Base-by-base conservation (phyloP, 352 stramenopile species). In the Globisporangium canariense region DNA sequence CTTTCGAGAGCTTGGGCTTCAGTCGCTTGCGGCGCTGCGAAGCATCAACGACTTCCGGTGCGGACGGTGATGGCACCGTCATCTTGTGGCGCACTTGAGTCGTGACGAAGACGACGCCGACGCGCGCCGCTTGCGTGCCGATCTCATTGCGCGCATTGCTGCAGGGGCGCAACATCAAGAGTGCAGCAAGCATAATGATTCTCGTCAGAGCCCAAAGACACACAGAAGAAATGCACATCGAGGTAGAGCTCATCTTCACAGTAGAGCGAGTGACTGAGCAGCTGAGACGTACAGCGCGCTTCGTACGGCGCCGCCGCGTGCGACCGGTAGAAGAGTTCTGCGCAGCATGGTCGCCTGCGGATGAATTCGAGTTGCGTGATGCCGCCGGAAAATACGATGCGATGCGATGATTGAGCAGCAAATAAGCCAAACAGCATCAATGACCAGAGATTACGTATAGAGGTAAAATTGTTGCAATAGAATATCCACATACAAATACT, bases 1-100 rank as follows among this genome's bases (percentile, higher is more conserved):
- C 70, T 36, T 81, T 79, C 25, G 78, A 34, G 54, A 87, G 66
- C 59, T 87, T 84, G 30, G 72, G 72, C 50, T 82, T 83, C 14
- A 84, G 69, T 30, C 74, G 76, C 8, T 68, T 69, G 60, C 69
- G 74, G 1, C 73, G 58, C 13, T 61, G 63, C 47, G 53, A 58
- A 58, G 60, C n/a, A 9, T 28, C 40, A 14, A 25, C n/a, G 6
- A 28, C 16, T 9, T 28, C 25, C n/a, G 14, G 22, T n/a, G 47
- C 45, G 0, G 55, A 47, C 6, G 53, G 14, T 7, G 51, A 32
- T 7, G 78, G 76, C 13, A 86, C 66, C n/a, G 76, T 78, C 47
- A 86, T 61, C 53, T 85, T 83, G 30, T 22, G 34, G 13, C 69
- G 66, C 47, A 62, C 49, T 30, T 36, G 22, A 30, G 30, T 36